phyloP scores from a whole-genome alignment of 805 yeast species.

The Brettanomyces anomalus region DNA sequence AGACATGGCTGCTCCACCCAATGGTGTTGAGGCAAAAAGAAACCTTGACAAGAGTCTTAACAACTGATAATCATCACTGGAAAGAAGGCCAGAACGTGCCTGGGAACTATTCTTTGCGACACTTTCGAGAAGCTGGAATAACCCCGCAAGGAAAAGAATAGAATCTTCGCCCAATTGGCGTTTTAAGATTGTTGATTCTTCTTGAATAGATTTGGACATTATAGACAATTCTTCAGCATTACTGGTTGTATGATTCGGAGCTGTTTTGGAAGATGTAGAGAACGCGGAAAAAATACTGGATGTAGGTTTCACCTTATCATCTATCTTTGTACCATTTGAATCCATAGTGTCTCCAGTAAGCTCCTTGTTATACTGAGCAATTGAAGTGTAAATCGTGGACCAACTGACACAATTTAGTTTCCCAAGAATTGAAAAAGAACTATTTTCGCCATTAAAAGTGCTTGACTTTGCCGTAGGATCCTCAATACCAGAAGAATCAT shows the following conservation, averaged over 20 bases:
- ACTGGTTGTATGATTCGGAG: not conserved
- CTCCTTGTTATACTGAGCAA: constrained; percentile 23
- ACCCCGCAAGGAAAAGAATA: constrained; percentile 62
- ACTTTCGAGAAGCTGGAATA: constrained; percentile 54
- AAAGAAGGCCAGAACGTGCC: constrained; percentile 23
- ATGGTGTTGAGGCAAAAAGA: constrained; percentile 18
- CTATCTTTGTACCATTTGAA: constrained; percentile 4
- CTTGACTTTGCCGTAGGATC: constrained; percentile 6
- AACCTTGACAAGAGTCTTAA: constrained; percentile 20
- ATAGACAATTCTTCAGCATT: not conserved
- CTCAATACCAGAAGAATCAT: constrained; percentile 9
- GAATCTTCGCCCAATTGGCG: constrained; percentile 75
- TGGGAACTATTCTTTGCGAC: constrained; percentile 35
- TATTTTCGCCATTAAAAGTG: constrained; percentile 1
- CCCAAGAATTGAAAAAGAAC: constrained; percentile 14
- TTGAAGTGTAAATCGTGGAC: constrained; percentile 27
- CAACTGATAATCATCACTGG: constrained; percentile 25
- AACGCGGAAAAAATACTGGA: not conserved
- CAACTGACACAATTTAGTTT: constrained; percentile 26
- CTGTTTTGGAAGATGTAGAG: not conserved
- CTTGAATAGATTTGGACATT: not conserved
- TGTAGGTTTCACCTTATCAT: not conserved
- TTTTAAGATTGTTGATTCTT: constrained; percentile 15
- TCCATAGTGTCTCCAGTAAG: constrained; percentile 4
- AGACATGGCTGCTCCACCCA: constrained; percentile 43